A percentile compares a stretch with the other conserved stretches of the same genome.
Conservation (phyloP, 176 grass and related monocot species). For the Eragrostis curvula region DNA sequence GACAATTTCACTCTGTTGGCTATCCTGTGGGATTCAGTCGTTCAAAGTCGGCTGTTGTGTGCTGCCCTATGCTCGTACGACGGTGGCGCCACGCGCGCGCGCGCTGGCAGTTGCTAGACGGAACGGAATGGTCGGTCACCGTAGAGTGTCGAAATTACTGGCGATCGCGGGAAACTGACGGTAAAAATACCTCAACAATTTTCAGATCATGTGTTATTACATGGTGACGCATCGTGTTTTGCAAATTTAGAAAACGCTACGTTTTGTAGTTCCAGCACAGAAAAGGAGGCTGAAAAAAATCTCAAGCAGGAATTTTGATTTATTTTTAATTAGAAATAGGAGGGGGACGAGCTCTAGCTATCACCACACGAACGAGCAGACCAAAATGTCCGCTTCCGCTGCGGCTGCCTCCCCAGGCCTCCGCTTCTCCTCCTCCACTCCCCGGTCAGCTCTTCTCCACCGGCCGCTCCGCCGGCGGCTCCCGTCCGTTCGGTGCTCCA, state of each 20-base stretch:
- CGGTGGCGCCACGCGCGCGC: too few relatives aligned
- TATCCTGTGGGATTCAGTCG: neutral
- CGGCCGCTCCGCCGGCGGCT: slow-evolving; percentile 39
- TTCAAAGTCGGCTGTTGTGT: neutral
- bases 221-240: neutral
- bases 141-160: neutral
- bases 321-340: slow-evolving; percentile 12
- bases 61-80: neutral
- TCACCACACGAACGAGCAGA: slow-evolving; percentile 35
- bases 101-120: too few relatives aligned
- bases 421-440: slow-evolving; percentile 50
- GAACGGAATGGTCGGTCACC: neutral
- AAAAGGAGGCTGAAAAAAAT: neutral
- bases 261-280: neutral
- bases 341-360: slow-evolving; percentile 6
- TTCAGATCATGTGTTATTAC: neutral
- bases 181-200: neutral
- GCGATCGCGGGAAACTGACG: neutral
- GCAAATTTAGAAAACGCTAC: neutral
- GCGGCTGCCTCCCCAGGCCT: slow-evolving; percentile 29
- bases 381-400: slow-evolving; percentile 48
- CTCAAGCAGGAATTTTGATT: neutral
- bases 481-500: slow-evolving; percentile 57
- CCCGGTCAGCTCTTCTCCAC: slow-evolving; percentile 31
- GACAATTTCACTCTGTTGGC: neutral